A percentile compares a stretch with the other conserved stretches of the same genome.
These are phyloP conservation scores for Vaccinium vitisidaea DNA, from an alignment of 148 eudicot genomes.

Conservation along the genomic window DNA sequence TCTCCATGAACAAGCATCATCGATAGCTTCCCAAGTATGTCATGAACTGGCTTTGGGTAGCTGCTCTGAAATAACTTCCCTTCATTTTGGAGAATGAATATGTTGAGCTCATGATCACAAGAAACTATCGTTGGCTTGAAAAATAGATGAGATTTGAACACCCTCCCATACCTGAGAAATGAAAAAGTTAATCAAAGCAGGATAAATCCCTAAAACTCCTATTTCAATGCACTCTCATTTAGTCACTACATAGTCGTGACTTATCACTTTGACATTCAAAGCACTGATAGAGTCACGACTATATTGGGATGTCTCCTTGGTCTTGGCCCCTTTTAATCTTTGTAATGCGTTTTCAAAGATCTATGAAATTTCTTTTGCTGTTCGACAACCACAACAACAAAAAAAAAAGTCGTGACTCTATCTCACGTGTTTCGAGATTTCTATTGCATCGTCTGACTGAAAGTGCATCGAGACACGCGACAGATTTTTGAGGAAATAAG, in stretches of 20 bases:
- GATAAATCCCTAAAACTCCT: not conserved
- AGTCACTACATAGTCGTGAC: not conserved
- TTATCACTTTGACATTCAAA: too few species aligned
- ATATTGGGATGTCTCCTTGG: too few species aligned
- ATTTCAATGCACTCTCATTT: too few species aligned
- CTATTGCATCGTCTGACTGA: too few species aligned
- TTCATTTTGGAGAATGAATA: conserved; percentile 49
- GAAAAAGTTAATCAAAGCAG: not conserved
- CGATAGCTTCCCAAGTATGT: conserved; percentile 46
- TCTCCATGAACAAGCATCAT: conserved; percentile 46
- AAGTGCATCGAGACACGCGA: too few species aligned
- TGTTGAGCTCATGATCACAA: conserved; percentile 50
- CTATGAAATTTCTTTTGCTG: too few species aligned
- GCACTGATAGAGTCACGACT: too few species aligned
- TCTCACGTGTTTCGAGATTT: too few species aligned
- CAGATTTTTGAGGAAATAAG: too few species aligned
- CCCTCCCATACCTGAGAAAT: conserved; percentile 44
- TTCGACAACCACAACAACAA: too few species aligned
- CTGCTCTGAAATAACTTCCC: conserved; percentile 44
- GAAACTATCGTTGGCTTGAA: conserved; percentile 48
- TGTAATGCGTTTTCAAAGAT: too few species aligned
- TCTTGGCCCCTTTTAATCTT: too few species aligned
- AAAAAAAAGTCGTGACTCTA: not conserved
- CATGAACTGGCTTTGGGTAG: conserved; percentile 46
- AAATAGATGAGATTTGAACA: conserved; percentile 53